phyloP scores from a whole-genome alignment of 192 early-diverging fungal genomes.

The Coemansia sp. region DNA sequence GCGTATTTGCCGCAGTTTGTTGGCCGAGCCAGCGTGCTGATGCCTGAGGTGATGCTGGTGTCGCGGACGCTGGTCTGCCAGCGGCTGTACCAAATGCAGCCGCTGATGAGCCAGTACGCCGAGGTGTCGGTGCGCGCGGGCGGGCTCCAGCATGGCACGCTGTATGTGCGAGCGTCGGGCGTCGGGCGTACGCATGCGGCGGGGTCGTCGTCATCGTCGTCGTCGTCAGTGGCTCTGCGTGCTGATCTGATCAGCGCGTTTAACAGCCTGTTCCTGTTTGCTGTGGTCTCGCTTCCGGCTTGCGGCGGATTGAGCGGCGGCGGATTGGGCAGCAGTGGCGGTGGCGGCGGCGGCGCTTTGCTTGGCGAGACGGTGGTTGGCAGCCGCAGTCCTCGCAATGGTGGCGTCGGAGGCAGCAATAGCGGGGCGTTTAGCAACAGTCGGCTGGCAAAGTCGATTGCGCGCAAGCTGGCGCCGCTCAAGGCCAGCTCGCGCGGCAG shows the following conservation, averaged over 20 bases:
- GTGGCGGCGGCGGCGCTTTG: background rate
- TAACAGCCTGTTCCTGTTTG: slow-evolving; percentile 43
- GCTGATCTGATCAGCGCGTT: slow-evolving; percentile 36
- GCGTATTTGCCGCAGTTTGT: slow-evolving; percentile 40
- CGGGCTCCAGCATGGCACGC: slow-evolving; percentile 4
- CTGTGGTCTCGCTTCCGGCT: slow-evolving; percentile 38
- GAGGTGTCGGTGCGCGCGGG: slow-evolving; percentile 34
- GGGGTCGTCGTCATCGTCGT: background rate
- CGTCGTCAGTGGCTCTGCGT: slow-evolving; percentile 1
- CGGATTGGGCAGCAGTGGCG: background rate
- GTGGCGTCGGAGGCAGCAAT: background rate
- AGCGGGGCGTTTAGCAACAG: slow-evolving; percentile 14
- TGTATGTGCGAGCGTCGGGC: slow-evolving; percentile 13
- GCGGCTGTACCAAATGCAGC: slow-evolving; percentile 55
- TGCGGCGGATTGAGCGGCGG: slow-evolving; percentile 7
- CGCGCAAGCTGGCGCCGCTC: slow-evolving; percentile 49
- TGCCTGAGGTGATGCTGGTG: slow-evolving; percentile 48
- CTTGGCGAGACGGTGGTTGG: slow-evolving; percentile 13
- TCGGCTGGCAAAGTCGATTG: slow-evolving; percentile 52
- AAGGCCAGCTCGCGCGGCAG: slow-evolving; percentile 38
- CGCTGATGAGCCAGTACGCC: slow-evolving; percentile 54
- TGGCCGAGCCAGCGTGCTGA: slow-evolving; percentile 37
- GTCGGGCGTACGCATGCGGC: slow-evolving; percentile 1
- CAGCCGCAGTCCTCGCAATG: slow-evolving; percentile 15
- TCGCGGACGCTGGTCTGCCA: slow-evolving; percentile 51